Base-by-base conservation (phyloP, 495 filamentous ascomycete genomes). In the Xylaria venustula region DNA sequence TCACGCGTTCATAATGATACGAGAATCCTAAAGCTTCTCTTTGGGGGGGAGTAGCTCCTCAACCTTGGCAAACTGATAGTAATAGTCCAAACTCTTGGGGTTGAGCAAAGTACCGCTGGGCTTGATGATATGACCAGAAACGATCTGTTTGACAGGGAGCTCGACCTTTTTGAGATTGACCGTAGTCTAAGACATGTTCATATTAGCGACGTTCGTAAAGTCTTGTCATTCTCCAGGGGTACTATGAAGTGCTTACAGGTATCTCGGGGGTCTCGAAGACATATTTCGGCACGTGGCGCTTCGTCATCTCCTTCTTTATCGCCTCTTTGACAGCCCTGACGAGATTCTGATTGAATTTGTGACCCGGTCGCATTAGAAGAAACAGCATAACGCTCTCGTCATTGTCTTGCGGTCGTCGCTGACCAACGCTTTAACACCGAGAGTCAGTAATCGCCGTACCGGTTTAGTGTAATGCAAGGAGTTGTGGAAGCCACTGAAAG, bases 91-190 rank as follows among this genome's bases (percentile, higher is more conserved):
- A 62, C 85, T 86, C 71, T 87, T 74, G 3, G 88, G 88, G 67
- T 94, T 94, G 23, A 89, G 79, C 63, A 94, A 72, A 15, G 90
- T 93, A 11, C 88, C 88, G 54, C 85, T 89, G 0, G 90, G 84
- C 75, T 89, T 89, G 71, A 94, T 84, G 57, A 75, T 81, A 61
- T 85, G 83, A 0, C 90, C 90, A 0, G 84, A 90, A 1, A 94
- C 86, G 56, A 93, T 92, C 73, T 91, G 88, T 77, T 92, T 94
- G 23, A 94, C 88, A 2, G 90, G 89, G 9, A 94, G 68, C 67
- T 94, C 90, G 20, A 94, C 90, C 71, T 94, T 94, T 70, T 93
- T 94, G 19, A 89, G 69, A 71, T 93, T 94, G 55, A 94, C 85
- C 6, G 90, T 93, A 1, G 85, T 89, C 87, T 90, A 64, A 7